Conservation (phyloP, 768 basidiomycete species). For the Kwoniella shandongensis region DNA sequence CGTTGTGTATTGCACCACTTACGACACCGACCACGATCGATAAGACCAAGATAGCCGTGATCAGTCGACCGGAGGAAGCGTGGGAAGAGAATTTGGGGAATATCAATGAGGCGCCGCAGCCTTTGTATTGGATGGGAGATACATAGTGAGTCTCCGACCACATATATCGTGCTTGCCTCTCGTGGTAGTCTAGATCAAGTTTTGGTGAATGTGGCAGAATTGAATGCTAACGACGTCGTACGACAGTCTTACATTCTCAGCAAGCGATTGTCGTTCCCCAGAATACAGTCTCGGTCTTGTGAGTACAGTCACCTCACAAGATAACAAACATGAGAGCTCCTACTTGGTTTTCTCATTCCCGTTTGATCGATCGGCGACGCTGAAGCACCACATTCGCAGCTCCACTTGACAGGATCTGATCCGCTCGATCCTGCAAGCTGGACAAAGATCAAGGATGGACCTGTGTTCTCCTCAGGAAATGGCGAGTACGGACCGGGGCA, state of each 20-base stretch:
- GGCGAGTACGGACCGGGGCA: slow-evolving; percentile 30
- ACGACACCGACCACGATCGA: slow-evolving; percentile 18
- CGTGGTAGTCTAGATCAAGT: background rate
- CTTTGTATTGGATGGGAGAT: slow-evolving; percentile 19
- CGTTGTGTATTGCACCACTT: slow-evolving; percentile 23
- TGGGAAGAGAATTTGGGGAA: slow-evolving; percentile 18
- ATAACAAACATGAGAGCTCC: too few species aligned
- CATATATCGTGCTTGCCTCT: background rate
- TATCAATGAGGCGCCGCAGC: slow-evolving; percentile 21
- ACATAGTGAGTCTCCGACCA: slow-evolving; percentile 11
- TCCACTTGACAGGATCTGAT: slow-evolving; percentile 18
- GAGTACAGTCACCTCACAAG: background rate
- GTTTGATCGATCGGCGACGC: too few species aligned
- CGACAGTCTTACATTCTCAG: slow-evolving; percentile 25
- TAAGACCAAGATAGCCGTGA: slow-evolving; percentile 8
- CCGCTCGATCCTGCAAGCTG: slow-evolving; percentile 20
- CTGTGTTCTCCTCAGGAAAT: slow-evolving; percentile 24
- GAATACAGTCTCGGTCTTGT: slow-evolving; percentile 18
- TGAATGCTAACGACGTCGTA: background rate
- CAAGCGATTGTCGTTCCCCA: slow-evolving; percentile 18
- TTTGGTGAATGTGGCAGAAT: too few species aligned
- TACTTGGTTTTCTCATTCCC: too few species aligned
- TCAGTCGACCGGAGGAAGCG: slow-evolving; percentile 14
- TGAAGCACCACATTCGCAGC: background rate
- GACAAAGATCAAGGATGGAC: slow-evolving; percentile 24